These are phyloP conservation scores for Lyophyllum semitale DNA, from an alignment of 768 basidiomycete species.

Conservation along the genomic window DNA sequence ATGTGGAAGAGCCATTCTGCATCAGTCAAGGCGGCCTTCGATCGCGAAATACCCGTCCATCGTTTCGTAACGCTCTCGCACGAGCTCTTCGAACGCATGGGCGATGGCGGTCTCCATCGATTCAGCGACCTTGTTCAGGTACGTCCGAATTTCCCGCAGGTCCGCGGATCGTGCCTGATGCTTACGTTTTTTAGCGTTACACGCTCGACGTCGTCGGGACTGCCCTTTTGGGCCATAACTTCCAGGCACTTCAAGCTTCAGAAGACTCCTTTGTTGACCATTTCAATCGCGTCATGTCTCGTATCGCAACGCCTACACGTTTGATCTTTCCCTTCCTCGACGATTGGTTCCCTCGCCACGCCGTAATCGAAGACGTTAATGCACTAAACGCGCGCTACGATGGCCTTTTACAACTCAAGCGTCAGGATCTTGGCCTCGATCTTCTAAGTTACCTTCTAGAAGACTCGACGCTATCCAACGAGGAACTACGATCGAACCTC, in stretches of 20 bases:
- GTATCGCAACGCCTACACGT: conserved; percentile 34
- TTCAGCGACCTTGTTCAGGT: conserved; percentile 30
- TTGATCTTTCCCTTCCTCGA: conserved; percentile 34
- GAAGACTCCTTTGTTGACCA: conserved; percentile 35
- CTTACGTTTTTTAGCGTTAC: conserved; percentile 22
- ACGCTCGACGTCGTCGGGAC: conserved; percentile 39
- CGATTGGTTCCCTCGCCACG: conserved; percentile 28
- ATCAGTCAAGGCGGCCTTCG: conserved; percentile 34
- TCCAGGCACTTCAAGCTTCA: conserved; percentile 31
- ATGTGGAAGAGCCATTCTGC: conserved; percentile 37
- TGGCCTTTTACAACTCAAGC: conserved; percentile 27
- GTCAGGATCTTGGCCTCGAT: conserved; percentile 32
- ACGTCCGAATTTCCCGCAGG: neutral
- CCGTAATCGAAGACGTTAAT: conserved; percentile 30
- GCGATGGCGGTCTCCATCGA: conserved; percentile 25
- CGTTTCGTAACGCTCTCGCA: conserved; percentile 30
- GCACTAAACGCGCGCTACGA: conserved; percentile 28
- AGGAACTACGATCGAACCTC: conserved; percentile 38
- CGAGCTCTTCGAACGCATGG: conserved; percentile 33
- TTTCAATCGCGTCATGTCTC: conserved; percentile 36
- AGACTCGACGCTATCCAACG: conserved; percentile 30
- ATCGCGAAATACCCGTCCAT: conserved; percentile 33
- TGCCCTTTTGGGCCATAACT: conserved; percentile 37
- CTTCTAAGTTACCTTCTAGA: conserved; percentile 37
- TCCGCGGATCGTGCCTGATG: neutral